Base-by-base conservation (phyloP, 768 basidiomycete genomes). In the Thelephora aurantiotincta region DNA sequence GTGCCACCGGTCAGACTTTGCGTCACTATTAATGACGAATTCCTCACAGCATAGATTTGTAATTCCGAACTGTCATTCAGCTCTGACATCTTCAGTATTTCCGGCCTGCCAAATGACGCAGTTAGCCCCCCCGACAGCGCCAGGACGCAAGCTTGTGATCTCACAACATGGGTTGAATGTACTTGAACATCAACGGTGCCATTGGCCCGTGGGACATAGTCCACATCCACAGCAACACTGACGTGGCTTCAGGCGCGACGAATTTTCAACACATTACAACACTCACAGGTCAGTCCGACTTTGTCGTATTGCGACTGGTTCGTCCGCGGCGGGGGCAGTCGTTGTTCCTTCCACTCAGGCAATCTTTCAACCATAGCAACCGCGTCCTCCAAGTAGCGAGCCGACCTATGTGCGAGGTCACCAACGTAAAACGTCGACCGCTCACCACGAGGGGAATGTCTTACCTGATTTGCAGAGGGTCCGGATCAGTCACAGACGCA, bases 221-320 rank as follows among this genome's bases (percentile, higher is more conserved):
- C 80, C 84, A 87, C 33, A 91, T 66, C 85, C 83, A 90, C 57
- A 80, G 73, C 26, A 90, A 60, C 50, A 85, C 84, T 87, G 56
- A n/a, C 49, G 23, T 36, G 53, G 46, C 23, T 58, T 47, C 43
- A 35, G 49, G 46, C 47, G 46, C 49, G 19, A 46, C 38, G 51
- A 33, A 7, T 7, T 14, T 46, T 16, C 45, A 22, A 20, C 22
- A 45, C 16, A 38, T 20, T 22, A 41, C 43, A 52, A 22, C 35
- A 63, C 77, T 60, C 64, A 89, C 87, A 66, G n/a, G 88, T 86
- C 48, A 88, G 65, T 2, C 86, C 87, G 51, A 88, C 77, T 67
- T 87, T 90, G 64, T 94, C 91, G 60, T 92, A 92, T 73, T 86
- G 54, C 7, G 91, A 94, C 57, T 90, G 83, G 51, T 75, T 81